phyloP scores from a whole-genome alignment of 2,329 filamentous ascomycete species.

The Zasmidium angulare region DNA sequence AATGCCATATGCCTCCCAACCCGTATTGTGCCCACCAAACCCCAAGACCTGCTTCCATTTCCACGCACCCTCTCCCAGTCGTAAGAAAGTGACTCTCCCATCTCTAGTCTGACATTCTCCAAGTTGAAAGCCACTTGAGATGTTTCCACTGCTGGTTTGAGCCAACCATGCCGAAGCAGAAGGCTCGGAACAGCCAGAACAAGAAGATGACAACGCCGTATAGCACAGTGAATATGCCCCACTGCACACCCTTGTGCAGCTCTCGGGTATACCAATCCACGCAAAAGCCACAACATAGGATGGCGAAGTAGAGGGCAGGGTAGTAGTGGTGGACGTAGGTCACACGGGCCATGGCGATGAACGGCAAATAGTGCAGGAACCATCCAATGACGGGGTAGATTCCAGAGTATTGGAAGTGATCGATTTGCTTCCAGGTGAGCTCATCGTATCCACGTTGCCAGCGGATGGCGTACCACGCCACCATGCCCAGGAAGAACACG shows the following conservation, averaged over 20 bases:
- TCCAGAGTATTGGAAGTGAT: slow-evolving; percentile 91
- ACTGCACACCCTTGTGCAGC: slow-evolving; percentile 63
- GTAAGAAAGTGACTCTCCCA: neutral
- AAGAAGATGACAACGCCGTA: slow-evolving; percentile 75
- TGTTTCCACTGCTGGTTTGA: slow-evolving; percentile 80
- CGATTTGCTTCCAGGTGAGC: slow-evolving; percentile 74
- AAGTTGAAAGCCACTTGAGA: slow-evolving; percentile 88
- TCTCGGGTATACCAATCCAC: slow-evolving; percentile 77
- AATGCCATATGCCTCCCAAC: slow-evolving; percentile 6
- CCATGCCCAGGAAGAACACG: slow-evolving; percentile 67
- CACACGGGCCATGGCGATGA: slow-evolving; percentile 95
- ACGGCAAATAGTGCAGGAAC: slow-evolving; percentile 95
- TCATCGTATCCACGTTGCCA: slow-evolving; percentile 95
- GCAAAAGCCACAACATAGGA: slow-evolving; percentile 83
- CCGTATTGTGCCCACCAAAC: neutral
- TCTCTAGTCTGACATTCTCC: slow-evolving; percentile 70
- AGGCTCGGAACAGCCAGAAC: slow-evolving; percentile 86
- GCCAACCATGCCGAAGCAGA: slow-evolving; percentile 95
- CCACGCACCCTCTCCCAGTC: neutral
- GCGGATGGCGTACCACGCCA: slow-evolving; percentile 82
- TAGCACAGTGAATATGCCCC: slow-evolving; percentile 68
- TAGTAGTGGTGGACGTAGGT: slow-evolving; percentile 99
- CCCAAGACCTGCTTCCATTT: neutral
- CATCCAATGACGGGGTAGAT: slow-evolving; percentile 90
- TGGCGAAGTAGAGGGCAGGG: slow-evolving; percentile 95